These are phyloP conservation scores for Artemisia tridentata DNA, from an alignment of 129 eudicot genomes.

Conservation along the genomic window DNA sequence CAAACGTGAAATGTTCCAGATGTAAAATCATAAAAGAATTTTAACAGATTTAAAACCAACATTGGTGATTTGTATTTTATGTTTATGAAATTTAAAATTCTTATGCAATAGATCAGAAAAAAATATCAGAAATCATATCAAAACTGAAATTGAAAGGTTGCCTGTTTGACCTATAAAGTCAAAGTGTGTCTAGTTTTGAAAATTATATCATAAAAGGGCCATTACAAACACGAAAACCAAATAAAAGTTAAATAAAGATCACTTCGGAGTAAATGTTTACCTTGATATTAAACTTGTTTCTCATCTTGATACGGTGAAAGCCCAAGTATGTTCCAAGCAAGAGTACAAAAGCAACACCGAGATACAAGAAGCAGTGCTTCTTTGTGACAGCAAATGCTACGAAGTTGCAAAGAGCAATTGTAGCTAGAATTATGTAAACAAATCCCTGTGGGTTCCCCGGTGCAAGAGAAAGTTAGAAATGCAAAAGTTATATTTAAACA, in stretches of 20 bases:
- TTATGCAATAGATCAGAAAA: neutral
- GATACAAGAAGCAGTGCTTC: slow-evolving; percentile 61
- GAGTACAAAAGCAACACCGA: slow-evolving; percentile 53
- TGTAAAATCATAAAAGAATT: neutral
- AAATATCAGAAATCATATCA: neutral
- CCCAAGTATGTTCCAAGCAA: slow-evolving; percentile 66
- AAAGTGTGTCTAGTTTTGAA: neutral
- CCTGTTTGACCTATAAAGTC: slow-evolving; percentile 15
- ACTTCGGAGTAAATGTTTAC: slow-evolving; percentile 33
- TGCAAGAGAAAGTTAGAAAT: slow-evolving; percentile 17
- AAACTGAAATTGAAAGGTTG: neutral
- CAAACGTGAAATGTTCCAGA: slow-evolving; percentile 8
- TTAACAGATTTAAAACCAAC: neutral
- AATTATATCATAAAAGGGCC: neutral
- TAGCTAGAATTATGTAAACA: slow-evolving; percentile 44
- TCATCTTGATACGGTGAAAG: slow-evolving; percentile 66
- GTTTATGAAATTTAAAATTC: neutral
- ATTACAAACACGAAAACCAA: neutral
- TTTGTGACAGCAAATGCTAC: slow-evolving; percentile 52
- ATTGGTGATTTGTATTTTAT: neutral
- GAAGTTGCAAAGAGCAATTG: slow-evolving; percentile 50
- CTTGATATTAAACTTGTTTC: slow-evolving; percentile 76
- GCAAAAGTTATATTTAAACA: neutral
- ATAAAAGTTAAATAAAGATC: neutral
- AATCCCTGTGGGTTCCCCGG: slow-evolving; percentile 52